Evolutionary conservation across 192 early-diverging fungal species (phyloP).

Genomic region (Coemansia umbellata): DNA sequence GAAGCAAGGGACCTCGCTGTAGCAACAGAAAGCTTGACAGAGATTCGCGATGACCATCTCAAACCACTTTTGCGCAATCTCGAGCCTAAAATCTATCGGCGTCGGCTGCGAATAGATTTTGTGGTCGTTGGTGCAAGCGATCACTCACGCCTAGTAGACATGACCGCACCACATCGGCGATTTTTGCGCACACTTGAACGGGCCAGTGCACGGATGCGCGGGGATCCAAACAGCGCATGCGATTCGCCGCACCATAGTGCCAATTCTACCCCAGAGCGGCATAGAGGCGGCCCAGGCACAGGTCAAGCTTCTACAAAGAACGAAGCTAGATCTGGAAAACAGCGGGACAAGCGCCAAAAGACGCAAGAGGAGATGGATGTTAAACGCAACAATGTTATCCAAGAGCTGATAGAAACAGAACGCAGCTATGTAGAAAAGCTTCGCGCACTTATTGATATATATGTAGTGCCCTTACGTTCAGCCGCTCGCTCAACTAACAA

Average conservation of each 20-base stretch:
- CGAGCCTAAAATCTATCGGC: slow-evolving; percentile 48
- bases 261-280: slow-evolving; percentile 10
- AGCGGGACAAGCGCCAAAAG: slow-evolving; percentile 27
- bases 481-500: slow-evolving; percentile 52
- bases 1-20: slow-evolving; percentile 37
- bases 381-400: slow-evolving; percentile 52
- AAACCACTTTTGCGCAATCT: slow-evolving; percentile 52
- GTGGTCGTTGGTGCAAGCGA: slow-evolving; percentile 34
- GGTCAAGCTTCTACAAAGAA: neutral
- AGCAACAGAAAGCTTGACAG: slow-evolving; percentile 47
- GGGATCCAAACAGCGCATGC: slow-evolving; percentile 17
- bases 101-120: slow-evolving; percentile 48
- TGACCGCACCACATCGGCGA: slow-evolving; percentile 35
- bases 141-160: slow-evolving; percentile 19
- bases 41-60: slow-evolving; percentile 50
- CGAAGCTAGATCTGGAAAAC: slow-evolving; percentile 2
- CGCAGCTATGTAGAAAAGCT: slow-evolving; percentile 60
- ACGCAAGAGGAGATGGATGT: slow-evolving; percentile 44
- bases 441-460: slow-evolving; percentile 52
- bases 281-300: neutral
- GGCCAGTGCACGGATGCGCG: slow-evolving; percentile 34
- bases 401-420: slow-evolving; percentile 60
- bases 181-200: slow-evolving; percentile 48
- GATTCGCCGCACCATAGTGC: slow-evolving; percentile 21
- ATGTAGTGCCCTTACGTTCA: slow-evolving; percentile 54